These are phyloP conservation scores for Tylopilus rubrobrunneus DNA, from an alignment of 768 basidiomycete species.

Conservation along the genomic window DNA sequence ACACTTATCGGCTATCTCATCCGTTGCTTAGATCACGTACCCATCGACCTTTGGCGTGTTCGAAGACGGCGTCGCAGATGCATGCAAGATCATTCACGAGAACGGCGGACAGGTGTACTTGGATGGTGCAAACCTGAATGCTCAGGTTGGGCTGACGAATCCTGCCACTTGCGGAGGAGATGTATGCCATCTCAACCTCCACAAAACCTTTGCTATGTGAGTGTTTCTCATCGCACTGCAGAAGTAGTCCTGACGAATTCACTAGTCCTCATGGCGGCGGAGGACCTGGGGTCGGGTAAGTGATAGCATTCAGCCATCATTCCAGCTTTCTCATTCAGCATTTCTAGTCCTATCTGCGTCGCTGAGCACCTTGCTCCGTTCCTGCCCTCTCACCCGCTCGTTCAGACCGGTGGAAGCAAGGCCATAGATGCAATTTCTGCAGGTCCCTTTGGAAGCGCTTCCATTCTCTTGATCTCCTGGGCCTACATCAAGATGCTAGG, in stretches of 20 bases:
- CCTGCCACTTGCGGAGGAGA: constrained; percentile 95
- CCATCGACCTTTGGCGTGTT: constrained; percentile 98
- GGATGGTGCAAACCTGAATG: constrained; percentile 92
- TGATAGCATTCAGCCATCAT: background rate
- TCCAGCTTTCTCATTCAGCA: constrained; percentile 1
- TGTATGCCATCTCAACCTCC: constrained; percentile 96
- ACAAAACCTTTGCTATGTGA: constrained; percentile 96
- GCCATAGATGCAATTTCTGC: constrained; percentile 88
- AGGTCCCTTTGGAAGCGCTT: constrained; percentile 92
- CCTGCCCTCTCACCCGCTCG: constrained; percentile 82
- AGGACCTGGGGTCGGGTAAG: constrained; percentile 91
- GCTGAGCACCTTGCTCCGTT: constrained; percentile 92
- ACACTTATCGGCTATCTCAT: constrained; percentile 7
- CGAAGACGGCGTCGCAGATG: constrained; percentile 84
- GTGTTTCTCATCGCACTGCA: constrained; percentile 20
- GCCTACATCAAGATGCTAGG: constrained; percentile 99
- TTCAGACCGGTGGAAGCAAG: constrained; percentile 59
- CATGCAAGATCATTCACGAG: constrained; percentile 90
- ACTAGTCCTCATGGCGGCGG: constrained; percentile 92
- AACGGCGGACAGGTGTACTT: constrained; percentile 97
- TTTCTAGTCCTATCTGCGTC: constrained; percentile 80
- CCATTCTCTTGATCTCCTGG: constrained; percentile 95
- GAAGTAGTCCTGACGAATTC: background rate
- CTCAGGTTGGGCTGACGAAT: constrained; percentile 89
- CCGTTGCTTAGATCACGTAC: constrained; percentile 72